Percentiles rank a stretch among this genome's conserved stretches.
Evolutionary conservation across 495 filamentous ascomycete genomes (phyloP).

Genomic region (Penicillium cosmopolitanum): DNA sequence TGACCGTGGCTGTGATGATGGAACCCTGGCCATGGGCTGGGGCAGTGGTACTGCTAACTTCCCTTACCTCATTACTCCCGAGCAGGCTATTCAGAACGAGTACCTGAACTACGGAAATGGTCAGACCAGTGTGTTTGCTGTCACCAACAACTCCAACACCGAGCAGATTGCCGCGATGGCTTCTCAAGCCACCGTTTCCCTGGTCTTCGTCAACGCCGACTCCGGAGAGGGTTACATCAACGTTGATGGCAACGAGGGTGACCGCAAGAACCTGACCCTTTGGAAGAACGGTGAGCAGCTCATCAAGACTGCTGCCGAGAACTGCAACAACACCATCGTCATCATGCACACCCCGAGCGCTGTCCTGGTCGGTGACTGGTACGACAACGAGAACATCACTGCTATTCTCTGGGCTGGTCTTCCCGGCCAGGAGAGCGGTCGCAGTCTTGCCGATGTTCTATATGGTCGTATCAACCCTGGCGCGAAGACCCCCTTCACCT

Average conservation of each 20-base stretch:
- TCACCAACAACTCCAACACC: slow-evolving; percentile 75
- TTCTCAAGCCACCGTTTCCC: slow-evolving; percentile 66
- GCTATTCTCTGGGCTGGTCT: slow-evolving; percentile 93
- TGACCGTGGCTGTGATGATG: slow-evolving; percentile 83
- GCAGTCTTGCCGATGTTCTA: slow-evolving; percentile 86
- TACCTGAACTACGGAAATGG: slow-evolving; percentile 55
- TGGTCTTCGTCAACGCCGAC: slow-evolving; percentile 90
- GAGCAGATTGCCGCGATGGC: slow-evolving; percentile 63
- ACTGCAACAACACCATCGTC: slow-evolving; percentile 90
- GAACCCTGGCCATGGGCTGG: slow-evolving; percentile 94
- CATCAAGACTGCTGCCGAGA: slow-evolving; percentile 72
- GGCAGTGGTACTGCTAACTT: slow-evolving; percentile 88
- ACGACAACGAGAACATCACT: slow-evolving; percentile 86
- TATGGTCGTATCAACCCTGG: slow-evolving; percentile 88
- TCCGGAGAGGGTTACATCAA: slow-evolving; percentile 85
- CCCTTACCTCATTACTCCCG: slow-evolving; percentile 88
- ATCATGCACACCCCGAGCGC: slow-evolving; percentile 86
- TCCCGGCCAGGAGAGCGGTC: slow-evolving; percentile 90
- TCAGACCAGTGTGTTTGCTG: slow-evolving; percentile 60
- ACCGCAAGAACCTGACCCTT: slow-evolving; percentile 90
- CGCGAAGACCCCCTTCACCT: slow-evolving; percentile 86
- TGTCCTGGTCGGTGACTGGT: slow-evolving; percentile 76
- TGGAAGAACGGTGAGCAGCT: slow-evolving; percentile 83
- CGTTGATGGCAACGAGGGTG: slow-evolving; percentile 83
- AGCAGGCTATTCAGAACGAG: slow-evolving; percentile 80